Evolutionary conservation across 768 basidiomycete species (phyloP).

Genomic region (Suillus tomentosus): DNA sequence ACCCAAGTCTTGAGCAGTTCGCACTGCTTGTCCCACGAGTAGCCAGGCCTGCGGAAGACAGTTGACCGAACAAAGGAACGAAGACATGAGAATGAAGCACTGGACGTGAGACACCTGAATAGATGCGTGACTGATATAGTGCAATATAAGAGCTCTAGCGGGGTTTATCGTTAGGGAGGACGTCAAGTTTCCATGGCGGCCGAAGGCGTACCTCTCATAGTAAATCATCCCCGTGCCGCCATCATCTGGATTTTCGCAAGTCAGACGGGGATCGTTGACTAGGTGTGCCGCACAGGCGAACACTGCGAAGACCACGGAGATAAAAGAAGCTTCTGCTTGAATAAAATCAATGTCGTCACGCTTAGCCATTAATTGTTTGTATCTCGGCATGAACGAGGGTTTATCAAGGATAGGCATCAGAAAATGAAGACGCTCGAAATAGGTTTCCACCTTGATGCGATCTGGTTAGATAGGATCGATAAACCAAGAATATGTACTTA

Average conservation of each 20-base stretch:
- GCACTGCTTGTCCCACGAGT: constrained; percentile 86
- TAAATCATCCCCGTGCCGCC: constrained; percentile 90
- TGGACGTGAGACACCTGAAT: constrained; percentile 88
- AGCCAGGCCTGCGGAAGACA: constrained; percentile 95
- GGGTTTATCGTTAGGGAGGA: constrained; percentile 8
- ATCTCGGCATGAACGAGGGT: constrained; percentile 75
- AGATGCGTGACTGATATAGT: constrained; percentile 89
- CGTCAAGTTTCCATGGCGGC: constrained; percentile 7
- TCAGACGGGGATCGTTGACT: constrained; percentile 71
- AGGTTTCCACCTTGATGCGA: constrained; percentile 69
- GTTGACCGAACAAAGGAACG: constrained; percentile 90
- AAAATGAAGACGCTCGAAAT: constrained; percentile 87
- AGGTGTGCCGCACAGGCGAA: constrained; percentile 88
- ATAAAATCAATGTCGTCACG: constrained; percentile 52
- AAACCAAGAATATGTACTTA: constrained; percentile 40
- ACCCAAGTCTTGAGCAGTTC: constrained; percentile 88
- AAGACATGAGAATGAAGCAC: constrained; percentile 85
- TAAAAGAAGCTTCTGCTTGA: constrained; percentile 70
- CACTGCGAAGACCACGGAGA: constrained; percentile 82
- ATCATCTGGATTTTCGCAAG: constrained; percentile 62
- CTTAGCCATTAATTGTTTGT: constrained; percentile 74
- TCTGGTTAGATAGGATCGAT: constrained; percentile 25
- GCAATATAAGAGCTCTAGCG: constrained; percentile 79
- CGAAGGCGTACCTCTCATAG: constrained; percentile 71
- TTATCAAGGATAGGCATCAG: constrained; percentile 88